phyloP scores from a whole-genome alignment of 768 basidiomycete genomes.

The Rhizopogon vinicolor region DNA sequence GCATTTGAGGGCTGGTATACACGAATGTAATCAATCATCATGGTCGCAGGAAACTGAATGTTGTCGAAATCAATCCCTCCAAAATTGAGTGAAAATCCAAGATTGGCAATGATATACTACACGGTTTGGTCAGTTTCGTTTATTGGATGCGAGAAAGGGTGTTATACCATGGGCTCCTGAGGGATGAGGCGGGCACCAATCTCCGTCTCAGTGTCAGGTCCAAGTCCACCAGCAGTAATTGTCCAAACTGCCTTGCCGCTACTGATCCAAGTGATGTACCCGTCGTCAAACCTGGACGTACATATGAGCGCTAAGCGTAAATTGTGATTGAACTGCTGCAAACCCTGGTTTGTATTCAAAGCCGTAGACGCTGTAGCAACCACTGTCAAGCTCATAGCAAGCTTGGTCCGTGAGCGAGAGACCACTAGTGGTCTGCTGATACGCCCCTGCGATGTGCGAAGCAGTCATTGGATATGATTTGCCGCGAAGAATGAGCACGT shows the following conservation, averaged over 20 bases:
- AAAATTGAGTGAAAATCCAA: conserved; percentile 68
- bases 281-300: conserved; percentile 38
- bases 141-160: neutral
- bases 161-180: conserved; percentile 64
- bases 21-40: conserved; percentile 80
- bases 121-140: neutral
- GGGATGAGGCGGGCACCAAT: conserved; percentile 58
- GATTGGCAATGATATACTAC: conserved; percentile 66
- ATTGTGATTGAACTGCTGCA: neutral
- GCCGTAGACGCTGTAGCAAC: conserved; percentile 45
- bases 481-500: conserved; percentile 22
- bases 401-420: conserved; percentile 32
- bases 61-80: conserved; percentile 57
- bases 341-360: conserved; percentile 48
- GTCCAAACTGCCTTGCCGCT: conserved; percentile 55
- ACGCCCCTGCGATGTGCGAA: conserved; percentile 18
- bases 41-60: conserved; percentile 49
- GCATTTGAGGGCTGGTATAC: conserved; percentile 56
- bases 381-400: conserved; percentile 38
- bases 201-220: conserved; percentile 43
- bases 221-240: conserved; percentile 43
- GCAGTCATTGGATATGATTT: conserved; percentile 2
- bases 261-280: conserved; percentile 70
- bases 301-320: neutral
- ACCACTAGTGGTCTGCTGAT: conserved; percentile 37